A percentile compares a stretch with the other conserved stretches of the same genome.
These are phyloP conservation scores for Chenopodium suecicum DNA, from an alignment of 148 eudicot genomes.

Conservation along the genomic window DNA sequence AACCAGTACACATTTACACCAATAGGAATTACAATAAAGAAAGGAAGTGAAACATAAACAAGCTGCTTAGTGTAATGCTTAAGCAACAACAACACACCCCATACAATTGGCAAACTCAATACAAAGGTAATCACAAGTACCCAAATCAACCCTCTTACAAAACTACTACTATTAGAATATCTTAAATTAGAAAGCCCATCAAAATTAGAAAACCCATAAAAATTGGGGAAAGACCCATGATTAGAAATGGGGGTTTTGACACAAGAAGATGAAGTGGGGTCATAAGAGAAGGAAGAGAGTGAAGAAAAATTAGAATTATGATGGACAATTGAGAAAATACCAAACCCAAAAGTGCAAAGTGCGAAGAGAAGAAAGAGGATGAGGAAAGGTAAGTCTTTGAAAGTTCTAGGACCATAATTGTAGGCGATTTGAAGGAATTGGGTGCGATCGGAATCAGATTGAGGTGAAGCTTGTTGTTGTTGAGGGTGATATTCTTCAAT, in stretches of 20 bases:
- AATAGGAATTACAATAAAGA: conserved; percentile 62
- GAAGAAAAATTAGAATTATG: conserved; percentile 53
- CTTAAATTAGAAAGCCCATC: not conserved
- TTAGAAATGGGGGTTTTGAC: conserved; percentile 26
- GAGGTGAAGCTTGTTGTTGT: conserved; percentile 25
- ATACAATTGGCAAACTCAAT: conserved; percentile 62
- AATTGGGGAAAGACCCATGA: conserved; percentile 16
- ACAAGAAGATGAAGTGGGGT: conserved; percentile 55
- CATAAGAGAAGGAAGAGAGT: conserved; percentile 49
- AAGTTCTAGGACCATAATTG: conserved; percentile 55
- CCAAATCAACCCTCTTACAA: conserved; percentile 63
- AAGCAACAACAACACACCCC: conserved; percentile 63
- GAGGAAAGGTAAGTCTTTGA: conserved; percentile 78
- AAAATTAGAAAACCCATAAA: conserved; percentile 13
- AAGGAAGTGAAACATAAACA: conserved; percentile 71
- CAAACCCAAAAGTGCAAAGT: conserved; percentile 69
- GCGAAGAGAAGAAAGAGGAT: conserved; percentile 55
- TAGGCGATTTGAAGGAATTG: conserved; percentile 71
- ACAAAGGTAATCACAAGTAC: conserved; percentile 71
- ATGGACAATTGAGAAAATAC: conserved; percentile 67
- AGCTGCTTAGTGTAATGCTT: conserved; percentile 81
- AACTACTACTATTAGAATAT: conserved; percentile 14
- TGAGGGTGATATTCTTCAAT: conserved; percentile 34
- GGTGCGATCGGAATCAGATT: conserved; percentile 46
- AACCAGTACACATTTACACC: conserved; percentile 84